These are phyloP conservation scores for Sarcomyxa edulis DNA, from an alignment of 768 basidiomycete species.

Conservation along the genomic window DNA sequence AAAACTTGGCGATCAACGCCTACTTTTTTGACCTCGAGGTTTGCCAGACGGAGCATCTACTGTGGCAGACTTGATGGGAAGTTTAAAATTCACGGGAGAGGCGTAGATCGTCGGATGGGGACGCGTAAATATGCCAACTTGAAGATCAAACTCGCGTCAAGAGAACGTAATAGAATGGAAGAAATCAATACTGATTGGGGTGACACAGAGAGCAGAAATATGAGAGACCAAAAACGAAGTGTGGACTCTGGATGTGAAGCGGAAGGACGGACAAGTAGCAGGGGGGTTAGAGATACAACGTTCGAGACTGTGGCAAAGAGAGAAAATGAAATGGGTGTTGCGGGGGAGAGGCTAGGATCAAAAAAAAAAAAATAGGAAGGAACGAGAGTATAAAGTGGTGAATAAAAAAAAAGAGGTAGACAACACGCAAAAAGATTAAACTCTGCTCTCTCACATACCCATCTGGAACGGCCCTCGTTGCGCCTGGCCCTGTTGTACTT, in stretches of 20 bases:
- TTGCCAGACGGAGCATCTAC: too few relatives aligned
- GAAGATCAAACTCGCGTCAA: background rate
- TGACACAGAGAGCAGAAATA: background rate
- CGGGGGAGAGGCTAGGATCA: slow-evolving; percentile 4
- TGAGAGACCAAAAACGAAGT: slow-evolving; percentile 1
- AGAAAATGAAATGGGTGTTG: slow-evolving; percentile 5
- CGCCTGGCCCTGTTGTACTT: slow-evolving; percentile 19
- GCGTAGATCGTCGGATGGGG: too few relatives aligned
- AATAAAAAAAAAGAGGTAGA: slow-evolving; percentile 12
- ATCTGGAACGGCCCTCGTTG: slow-evolving; percentile 45
- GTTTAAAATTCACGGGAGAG: too few relatives aligned
- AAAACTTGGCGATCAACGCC: too few relatives aligned
- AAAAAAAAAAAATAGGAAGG: slow-evolving; percentile 9
- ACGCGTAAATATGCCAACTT: background rate
- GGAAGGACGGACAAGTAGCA: slow-evolving; percentile 6
- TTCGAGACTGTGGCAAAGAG: slow-evolving; percentile 4
- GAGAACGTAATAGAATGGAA: slow-evolving; percentile 1
- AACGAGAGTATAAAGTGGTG: too few relatives aligned
- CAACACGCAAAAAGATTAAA: slow-evolving; percentile 23
- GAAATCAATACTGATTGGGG: slow-evolving; percentile 1
- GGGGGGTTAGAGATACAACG: slow-evolving; percentile 15
- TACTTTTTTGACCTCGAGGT: too few relatives aligned
- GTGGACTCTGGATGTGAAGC: too few relatives aligned
- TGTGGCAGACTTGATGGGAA: too few relatives aligned
- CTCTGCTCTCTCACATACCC: slow-evolving; percentile 45